Evolutionary conservation across 306 rosid genomes (phyloP).

Genomic region (Echinosophora koreensis): DNA sequence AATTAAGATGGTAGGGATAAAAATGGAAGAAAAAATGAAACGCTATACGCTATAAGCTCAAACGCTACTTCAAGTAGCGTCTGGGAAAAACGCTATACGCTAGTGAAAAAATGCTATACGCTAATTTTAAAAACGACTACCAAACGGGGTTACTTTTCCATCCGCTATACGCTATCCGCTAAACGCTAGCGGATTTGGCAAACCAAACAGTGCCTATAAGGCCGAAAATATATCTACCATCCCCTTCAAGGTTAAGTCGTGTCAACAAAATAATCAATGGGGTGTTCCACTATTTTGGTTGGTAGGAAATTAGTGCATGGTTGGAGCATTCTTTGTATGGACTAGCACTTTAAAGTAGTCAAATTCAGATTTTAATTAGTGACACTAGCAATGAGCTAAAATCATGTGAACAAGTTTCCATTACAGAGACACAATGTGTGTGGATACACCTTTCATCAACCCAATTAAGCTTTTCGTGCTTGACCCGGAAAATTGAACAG

Average conservation of each 20-base stretch:
- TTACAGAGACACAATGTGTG: slow-evolving; percentile 26
- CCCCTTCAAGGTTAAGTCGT: background rate
- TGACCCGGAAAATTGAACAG: slow-evolving; percentile 39
- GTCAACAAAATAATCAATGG: background rate
- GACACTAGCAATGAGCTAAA: slow-evolving; percentile 18
- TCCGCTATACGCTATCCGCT: too few relatives aligned
- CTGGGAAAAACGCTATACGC: too few relatives aligned
- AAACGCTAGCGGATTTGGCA: too few relatives aligned
- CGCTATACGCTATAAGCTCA: too few relatives aligned
- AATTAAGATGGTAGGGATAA: too few relatives aligned
- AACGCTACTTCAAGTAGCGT: too few relatives aligned
- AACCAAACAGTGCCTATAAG: too few relatives aligned
- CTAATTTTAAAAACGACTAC: too few relatives aligned
- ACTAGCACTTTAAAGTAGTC: background rate
- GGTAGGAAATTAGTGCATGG: slow-evolving; percentile 31
- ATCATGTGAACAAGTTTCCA: slow-evolving; percentile 46
- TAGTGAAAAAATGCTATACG: too few relatives aligned
- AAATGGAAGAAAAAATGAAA: too few relatives aligned
- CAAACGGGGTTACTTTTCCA: too few relatives aligned
- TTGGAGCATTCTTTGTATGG: slow-evolving; percentile 21
- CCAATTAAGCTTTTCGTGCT: slow-evolving; percentile 43
- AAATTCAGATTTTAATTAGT: background rate
- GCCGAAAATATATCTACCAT: background rate
- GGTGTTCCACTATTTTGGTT: slow-evolving; percentile 12
- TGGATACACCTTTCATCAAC: background rate